These are phyloP conservation scores for Picea sitchensis DNA, from an alignment of 75 land plant species.

Conservation along the genomic window DNA sequence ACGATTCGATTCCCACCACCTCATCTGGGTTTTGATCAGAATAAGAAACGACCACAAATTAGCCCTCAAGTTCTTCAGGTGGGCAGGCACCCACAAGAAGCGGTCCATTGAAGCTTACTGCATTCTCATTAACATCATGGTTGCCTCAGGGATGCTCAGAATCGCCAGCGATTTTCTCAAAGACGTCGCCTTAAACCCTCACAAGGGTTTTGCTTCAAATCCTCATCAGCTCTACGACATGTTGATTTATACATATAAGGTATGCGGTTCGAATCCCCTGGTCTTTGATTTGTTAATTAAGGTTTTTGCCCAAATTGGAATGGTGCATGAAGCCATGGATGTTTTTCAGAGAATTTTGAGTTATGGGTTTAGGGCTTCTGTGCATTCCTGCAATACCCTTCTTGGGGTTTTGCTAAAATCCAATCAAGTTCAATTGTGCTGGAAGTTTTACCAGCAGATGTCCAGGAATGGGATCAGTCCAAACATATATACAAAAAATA, in stretches of 20 bases:
- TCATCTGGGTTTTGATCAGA: conserved; percentile 49
- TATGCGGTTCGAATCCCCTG: conserved; percentile 50
- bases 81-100: conserved; percentile 30
- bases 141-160: conserved; percentile 22
- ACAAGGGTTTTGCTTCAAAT: conserved; percentile 10
- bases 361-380: conserved; percentile 54
- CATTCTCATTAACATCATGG: conserved; percentile 38
- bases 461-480: conserved; percentile 25
- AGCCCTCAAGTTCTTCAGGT: conserved; percentile 38
- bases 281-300: conserved; percentile 60
- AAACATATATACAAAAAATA: conserved; percentile 48
- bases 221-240: conserved; percentile 29
- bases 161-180: conserved; percentile 25
- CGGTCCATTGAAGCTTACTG: conserved; percentile 36
- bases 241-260: conserved; percentile 60
- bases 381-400: conserved; percentile 46
- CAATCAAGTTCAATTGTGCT: conserved; percentile 5
- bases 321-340: conserved; percentile 36
- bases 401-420: conserved; percentile 25
- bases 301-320: conserved; percentile 34
- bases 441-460: conserved; percentile 30
- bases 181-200: conserved; percentile 25
- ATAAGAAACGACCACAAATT: conserved; percentile 34
- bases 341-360: conserved; percentile 34
- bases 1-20: conserved; percentile 36